phyloP scores from a whole-genome alignment of 2,329 filamentous ascomycete species.

The Teratosphaeria zuluensis region DNA sequence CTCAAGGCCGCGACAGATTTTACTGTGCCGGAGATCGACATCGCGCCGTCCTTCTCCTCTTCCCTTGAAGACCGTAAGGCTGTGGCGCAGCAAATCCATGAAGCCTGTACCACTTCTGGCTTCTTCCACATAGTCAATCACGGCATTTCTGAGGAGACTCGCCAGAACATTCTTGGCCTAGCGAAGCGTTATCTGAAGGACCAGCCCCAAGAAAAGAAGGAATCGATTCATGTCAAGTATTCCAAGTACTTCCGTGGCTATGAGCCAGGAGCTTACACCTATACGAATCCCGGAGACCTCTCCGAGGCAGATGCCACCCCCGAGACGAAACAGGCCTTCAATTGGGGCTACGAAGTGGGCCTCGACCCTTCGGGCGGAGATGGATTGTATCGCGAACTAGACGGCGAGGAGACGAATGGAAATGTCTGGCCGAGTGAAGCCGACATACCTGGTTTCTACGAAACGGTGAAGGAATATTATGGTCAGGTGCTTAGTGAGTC shows the following conservation, averaged over 20 bases:
- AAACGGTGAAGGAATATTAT: conserved; percentile 30
- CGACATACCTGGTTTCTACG: conserved; percentile 31
- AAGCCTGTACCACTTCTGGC: conserved; percentile 30
- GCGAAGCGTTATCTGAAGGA: conserved; percentile 29
- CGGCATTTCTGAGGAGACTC: conserved; percentile 20
- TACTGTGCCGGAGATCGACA: conserved; percentile 30
- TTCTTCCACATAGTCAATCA: conserved; percentile 35
- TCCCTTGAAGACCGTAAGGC: conserved; percentile 23
- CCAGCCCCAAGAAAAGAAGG: conserved; percentile 26
- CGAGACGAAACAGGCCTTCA: conserved; percentile 35
- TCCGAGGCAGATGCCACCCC: conserved; percentile 12
- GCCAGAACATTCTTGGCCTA: conserved; percentile 26
- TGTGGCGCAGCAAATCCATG: conserved; percentile 30
- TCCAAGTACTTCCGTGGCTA: conserved; percentile 32
- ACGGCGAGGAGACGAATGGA: conserved; percentile 26
- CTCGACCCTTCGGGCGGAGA: conserved; percentile 33
- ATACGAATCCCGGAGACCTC: conserved; percentile 29
- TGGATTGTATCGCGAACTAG: conserved; percentile 32
- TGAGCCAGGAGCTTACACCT: conserved; percentile 33
- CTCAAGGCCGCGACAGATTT: conserved; percentile 15
- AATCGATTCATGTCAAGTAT: conserved; percentile 30
- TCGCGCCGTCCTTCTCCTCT: conserved; percentile 27
- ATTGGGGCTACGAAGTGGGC: conserved; percentile 33
- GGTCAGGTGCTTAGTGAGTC: conserved; percentile 26
- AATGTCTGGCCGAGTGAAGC: conserved; percentile 33